Evolutionary conservation across 352 stramenopile species (phyloP), one percentile per base, ranked within the genome.

Genomic region (Phytopythium aichiense): DNA sequence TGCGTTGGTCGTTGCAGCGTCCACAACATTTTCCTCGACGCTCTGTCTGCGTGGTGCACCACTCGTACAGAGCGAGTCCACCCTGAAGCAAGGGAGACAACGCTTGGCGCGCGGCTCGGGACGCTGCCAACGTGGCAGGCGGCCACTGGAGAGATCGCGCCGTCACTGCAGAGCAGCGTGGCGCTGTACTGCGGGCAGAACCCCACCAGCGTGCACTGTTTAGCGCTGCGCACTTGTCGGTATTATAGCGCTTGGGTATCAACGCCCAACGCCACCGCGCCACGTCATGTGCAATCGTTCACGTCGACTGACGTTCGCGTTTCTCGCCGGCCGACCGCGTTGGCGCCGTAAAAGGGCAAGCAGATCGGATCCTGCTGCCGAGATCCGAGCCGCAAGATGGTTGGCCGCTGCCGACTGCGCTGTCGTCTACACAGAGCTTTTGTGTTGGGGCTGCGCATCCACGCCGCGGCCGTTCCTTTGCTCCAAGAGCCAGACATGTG

Each of bases 81-180:
- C 30, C 0, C 15, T 54, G 48, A 11, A 38, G 23, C 48, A 54
- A 30, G 7, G 48, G n/a, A 45, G 40, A n/a, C 40, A 46, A 22
- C 18, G 40, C 40, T n/a, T n/a, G 13, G 40, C 15, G 4, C 40
- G 18, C 40, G 4, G 18, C 20, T n/a, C 13, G 20, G 25, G 48
- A 54, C 48, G 28, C 48, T 38, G 48, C 48, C 48, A 38, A 54
- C 48, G 48, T 54, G 48, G 25, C 48, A 38, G 28, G 16, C 28
- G 28, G 25, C n/a, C 48, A 54, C 48, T 54, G 48, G 48, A 54
- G 48, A 11, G 15, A 16, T 15, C 35, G 35, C 35, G 35, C 35
- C 35, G 35, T 40, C 35, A 40, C 35, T 11, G 35, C 8, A 15
- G 12, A 40, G 35, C 9, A 2, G 28, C 2, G 28, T 31, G 28